A percentile compares a stretch with the other conserved stretches of the same genome.
Conservation (phyloP, 2,329 filamentous ascomycete species). For the Penicillium sp. region DNA sequence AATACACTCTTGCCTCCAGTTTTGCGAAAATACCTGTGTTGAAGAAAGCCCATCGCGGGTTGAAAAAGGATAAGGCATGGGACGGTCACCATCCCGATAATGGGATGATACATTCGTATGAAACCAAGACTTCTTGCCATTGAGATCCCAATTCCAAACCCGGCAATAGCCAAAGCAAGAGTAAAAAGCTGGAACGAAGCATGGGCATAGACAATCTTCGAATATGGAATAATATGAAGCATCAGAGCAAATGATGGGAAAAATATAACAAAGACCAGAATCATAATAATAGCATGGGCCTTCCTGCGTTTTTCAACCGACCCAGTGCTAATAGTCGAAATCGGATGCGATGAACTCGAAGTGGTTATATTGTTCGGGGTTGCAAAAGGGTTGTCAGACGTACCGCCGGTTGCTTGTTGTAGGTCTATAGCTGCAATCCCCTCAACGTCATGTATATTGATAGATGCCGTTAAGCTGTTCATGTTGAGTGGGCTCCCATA, state of each 20-base stretch:
- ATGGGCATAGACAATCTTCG: constrained; percentile 50
- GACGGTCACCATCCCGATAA: constrained; percentile 57
- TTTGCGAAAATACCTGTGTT: constrained; percentile 54
- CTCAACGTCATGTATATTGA: constrained; percentile 27
- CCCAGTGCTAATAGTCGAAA: neutral
- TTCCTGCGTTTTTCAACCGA: constrained; percentile 13
- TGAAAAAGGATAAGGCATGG: constrained; percentile 59
- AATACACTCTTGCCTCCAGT: constrained; percentile 48
- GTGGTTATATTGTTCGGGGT: constrained; percentile 10
- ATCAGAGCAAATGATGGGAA: constrained; percentile 34
- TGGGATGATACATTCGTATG: constrained; percentile 48
- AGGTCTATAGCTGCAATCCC: constrained; percentile 27
- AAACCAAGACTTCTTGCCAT: constrained; percentile 45
- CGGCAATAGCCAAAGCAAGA: constrained; percentile 51
- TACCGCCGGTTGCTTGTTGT: constrained; percentile 23
- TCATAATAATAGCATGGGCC: constrained; percentile 39
- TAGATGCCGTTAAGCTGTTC: constrained; percentile 6
- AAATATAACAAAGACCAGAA: constrained; percentile 47
- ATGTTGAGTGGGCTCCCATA: constrained; percentile 27
- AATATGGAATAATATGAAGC: constrained; percentile 38
- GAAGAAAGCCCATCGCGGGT: constrained; percentile 53
- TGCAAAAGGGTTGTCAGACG: constrained; percentile 19
- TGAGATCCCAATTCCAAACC: constrained; percentile 54
- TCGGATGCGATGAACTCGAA: neutral
- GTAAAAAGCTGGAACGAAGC: constrained; percentile 51